These are phyloP conservation scores for Wickerhamomyces sydowiorum DNA, from an alignment of 805 yeast species.

Conservation along the genomic window DNA sequence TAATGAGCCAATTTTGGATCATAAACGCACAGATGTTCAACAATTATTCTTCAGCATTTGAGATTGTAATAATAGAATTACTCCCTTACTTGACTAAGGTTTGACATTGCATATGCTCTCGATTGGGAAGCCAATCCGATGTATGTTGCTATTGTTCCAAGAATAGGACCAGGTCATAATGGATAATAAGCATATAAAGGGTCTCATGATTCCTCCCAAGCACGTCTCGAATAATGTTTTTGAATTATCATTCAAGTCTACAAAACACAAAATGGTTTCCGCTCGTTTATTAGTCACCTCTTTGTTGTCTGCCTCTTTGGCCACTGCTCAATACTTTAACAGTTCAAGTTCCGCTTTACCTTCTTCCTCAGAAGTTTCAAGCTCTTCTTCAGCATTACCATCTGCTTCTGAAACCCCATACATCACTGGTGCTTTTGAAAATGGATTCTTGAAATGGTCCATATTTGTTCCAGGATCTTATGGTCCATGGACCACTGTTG, in stretches of 20 bases:
- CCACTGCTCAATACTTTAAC: neutral
- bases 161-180: no score
- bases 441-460: constrained; percentile 8
- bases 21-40: no score
- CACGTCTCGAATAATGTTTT: neutral
- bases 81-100: no score
- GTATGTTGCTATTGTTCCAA: no score
- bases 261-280: neutral
- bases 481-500: constrained; percentile 10
- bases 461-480: constrained; percentile 7
- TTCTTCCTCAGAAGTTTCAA: neutral
- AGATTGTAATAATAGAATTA: no score
- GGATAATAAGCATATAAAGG: no score
- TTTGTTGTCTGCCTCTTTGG: neutral
- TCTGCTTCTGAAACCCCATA: constrained; percentile 3
- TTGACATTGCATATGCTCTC: no score
- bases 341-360: neutral
- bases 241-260: neutral
- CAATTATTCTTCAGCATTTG: no score
- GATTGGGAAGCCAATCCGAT: no score
- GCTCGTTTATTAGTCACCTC: neutral
- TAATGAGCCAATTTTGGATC: no score
- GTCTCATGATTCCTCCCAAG: neutral
- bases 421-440: constrained; percentile 6
- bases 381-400: neutral